phyloP scores from a whole-genome alignment of 352 stramenopile genomes.

The Phytophthora capsici region DNA sequence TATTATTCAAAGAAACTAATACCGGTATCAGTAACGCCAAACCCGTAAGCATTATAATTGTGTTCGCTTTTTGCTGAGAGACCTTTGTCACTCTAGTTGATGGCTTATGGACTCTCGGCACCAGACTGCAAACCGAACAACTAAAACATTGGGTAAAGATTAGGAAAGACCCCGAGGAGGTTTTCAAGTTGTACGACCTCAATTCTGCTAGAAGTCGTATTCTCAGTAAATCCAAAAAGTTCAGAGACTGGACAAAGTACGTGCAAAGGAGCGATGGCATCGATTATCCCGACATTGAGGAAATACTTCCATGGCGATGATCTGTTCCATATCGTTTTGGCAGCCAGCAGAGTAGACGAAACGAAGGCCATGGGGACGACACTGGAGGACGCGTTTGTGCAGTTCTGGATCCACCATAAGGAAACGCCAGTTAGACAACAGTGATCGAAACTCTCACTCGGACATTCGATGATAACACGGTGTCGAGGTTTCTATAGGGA shows the following conservation, averaged over 20 bases:
- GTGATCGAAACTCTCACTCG: too few relatives aligned
- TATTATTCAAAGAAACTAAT: too few relatives aligned
- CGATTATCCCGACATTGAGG: background rate
- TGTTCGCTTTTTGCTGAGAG: too few relatives aligned
- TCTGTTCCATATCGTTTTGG: background rate
- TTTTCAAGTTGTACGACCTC: slow-evolving; percentile 2
- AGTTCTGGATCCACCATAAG: too few relatives aligned
- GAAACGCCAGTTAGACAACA: too few relatives aligned
- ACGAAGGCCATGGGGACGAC: background rate
- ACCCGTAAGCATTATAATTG: too few relatives aligned
- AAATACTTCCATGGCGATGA: background rate
- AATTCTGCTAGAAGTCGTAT: background rate
- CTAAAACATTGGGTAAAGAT: background rate
- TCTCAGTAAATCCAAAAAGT: background rate
- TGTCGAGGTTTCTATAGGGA: background rate
- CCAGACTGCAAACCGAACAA: background rate
- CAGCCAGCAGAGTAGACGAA: background rate
- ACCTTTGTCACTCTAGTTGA: too few relatives aligned
- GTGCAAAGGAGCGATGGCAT: background rate
- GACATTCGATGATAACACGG: background rate
- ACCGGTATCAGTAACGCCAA: too few relatives aligned
- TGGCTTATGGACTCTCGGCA: too few relatives aligned
- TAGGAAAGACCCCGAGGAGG: too few relatives aligned
- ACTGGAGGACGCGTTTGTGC: background rate
- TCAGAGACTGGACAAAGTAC: background rate